Evolutionary conservation across 2,329 filamentous ascomycete species (phyloP).

Genomic region (Blastomyces gilchristii): DNA sequence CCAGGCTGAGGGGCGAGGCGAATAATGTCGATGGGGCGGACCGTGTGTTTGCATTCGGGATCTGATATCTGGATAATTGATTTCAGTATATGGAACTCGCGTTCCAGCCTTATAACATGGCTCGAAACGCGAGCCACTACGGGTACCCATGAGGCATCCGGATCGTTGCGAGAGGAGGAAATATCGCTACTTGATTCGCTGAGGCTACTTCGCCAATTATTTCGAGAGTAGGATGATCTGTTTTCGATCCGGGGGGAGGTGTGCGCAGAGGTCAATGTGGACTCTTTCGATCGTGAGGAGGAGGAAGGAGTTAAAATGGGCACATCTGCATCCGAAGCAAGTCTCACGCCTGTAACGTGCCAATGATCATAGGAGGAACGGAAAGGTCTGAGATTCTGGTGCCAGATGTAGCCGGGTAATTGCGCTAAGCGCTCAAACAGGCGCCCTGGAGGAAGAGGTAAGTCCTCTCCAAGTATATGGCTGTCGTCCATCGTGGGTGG

Average conservation of each 20-base stretch:
- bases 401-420: slow-evolving; percentile 66
- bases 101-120: slow-evolving; percentile 72
- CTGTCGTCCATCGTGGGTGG: slow-evolving; percentile 18
- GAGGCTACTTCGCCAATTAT: slow-evolving; percentile 42
- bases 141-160: slow-evolving; percentile 42
- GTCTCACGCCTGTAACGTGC: slow-evolving; percentile 55
- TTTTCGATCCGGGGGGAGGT: slow-evolving; percentile 35
- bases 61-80: slow-evolving; percentile 61
- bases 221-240: slow-evolving; percentile 26
- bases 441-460: slow-evolving; percentile 50
- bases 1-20: slow-evolving; percentile 57
- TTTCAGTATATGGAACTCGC: slow-evolving; percentile 75
- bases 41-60: slow-evolving; percentile 63
- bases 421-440: slow-evolving; percentile 64
- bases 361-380: slow-evolving; percentile 76
- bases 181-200: slow-evolving; percentile 41
- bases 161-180: slow-evolving; percentile 31
- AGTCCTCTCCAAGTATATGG: slow-evolving; percentile 36
- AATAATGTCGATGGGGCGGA: slow-evolving; percentile 69
- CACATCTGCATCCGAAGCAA: slow-evolving; percentile 42
- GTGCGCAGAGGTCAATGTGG: slow-evolving; percentile 33
- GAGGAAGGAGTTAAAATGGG: slow-evolving; percentile 25
- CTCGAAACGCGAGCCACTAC: slow-evolving; percentile 75
- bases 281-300: slow-evolving; percentile 37
- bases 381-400: slow-evolving; percentile 46